Percentiles rank a stretch among this genome's conserved stretches.
These are phyloP conservation scores for Vitis hybrid DNA, from an alignment of 177 flowering plant species.

Conservation along the genomic window DNA sequence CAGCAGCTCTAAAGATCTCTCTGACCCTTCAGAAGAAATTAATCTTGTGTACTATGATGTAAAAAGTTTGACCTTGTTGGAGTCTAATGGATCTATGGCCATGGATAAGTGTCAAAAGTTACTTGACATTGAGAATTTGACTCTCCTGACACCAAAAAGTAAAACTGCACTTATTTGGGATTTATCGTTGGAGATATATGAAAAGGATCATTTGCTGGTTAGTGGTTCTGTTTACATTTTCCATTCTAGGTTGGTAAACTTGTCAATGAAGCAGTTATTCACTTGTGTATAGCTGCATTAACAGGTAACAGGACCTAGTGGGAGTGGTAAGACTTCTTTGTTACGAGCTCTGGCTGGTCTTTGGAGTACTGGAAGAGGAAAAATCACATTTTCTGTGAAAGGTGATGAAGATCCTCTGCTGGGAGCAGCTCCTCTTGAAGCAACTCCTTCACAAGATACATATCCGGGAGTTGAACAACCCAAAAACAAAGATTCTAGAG, in stretches of 20 bases:
- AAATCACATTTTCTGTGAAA: conserved; percentile 57
- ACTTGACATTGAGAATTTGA: conserved; percentile 66
- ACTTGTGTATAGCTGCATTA: background rate
- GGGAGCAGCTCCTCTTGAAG: conserved; percentile 27
- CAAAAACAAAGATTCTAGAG: conserved; percentile 28
- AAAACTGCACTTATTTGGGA: conserved; percentile 63
- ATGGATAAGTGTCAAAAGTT: conserved; percentile 35
- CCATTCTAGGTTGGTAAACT: conserved; percentile 1
- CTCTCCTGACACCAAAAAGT: conserved; percentile 73
- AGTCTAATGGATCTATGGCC: conserved; percentile 51
- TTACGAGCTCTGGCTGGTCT: conserved; percentile 96
- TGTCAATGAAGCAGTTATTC: conserved; percentile 5
- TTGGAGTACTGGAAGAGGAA: conserved; percentile 85
- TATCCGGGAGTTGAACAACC: conserved; percentile 16
- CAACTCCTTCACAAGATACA: conserved; percentile 5
- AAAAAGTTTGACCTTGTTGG: conserved; percentile 19
- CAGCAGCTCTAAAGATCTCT: conserved; percentile 25
- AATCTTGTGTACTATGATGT: conserved; percentile 31
- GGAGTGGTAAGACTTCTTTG: conserved; percentile 94
- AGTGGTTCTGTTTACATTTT: conserved; percentile 20
- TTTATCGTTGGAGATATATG: conserved; percentile 54
- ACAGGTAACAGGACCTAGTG: conserved; percentile 93
- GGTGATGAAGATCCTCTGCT: conserved; percentile 29
- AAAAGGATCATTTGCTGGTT: conserved; percentile 80
- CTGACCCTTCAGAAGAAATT: conserved; percentile 51